Percentiles rank a stretch among this genome's conserved stretches.
These are phyloP conservation scores for Croton setiger DNA, from an alignment of 441 rosid genomes.

Conservation along the genomic window DNA sequence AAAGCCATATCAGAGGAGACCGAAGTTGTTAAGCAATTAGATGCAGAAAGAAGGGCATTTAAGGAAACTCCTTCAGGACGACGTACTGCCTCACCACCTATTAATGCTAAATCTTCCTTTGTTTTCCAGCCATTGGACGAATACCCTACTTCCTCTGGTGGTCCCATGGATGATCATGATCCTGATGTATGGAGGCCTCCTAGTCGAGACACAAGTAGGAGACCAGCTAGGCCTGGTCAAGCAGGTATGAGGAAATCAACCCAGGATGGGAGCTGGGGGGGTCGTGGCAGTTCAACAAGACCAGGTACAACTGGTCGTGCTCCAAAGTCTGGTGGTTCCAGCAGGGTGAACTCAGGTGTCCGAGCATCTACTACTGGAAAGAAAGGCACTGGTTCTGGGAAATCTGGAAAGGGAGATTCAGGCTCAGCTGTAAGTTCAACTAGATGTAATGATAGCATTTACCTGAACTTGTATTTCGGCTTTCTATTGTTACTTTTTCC, in stretches of 20 bases:
- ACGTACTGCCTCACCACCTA: conserved; percentile 84
- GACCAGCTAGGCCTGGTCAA: conserved; percentile 80
- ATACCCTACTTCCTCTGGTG: conserved; percentile 86
- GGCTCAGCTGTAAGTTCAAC: conserved; percentile 63
- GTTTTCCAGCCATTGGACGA: conserved; percentile 96
- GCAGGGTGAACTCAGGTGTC: conserved; percentile 54
- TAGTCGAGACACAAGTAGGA: conserved; percentile 71
- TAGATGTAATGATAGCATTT: neutral
- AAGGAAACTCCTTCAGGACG: conserved; percentile 75
- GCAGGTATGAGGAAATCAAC: conserved; percentile 84
- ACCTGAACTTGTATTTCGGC: neutral
- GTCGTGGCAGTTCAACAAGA: conserved; percentile 65
- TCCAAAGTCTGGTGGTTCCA: conserved; percentile 56
- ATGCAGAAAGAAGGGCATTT: conserved; percentile 88
- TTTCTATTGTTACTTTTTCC: too few species aligned
- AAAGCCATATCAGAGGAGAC: conserved; percentile 91
- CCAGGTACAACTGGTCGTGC: conserved; percentile 64
- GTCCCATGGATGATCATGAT: conserved; percentile 90
- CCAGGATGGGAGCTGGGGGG: conserved; percentile 95
- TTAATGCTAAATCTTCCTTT: conserved; percentile 76
- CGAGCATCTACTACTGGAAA: conserved; percentile 75
- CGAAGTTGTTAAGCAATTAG: conserved; percentile 90
- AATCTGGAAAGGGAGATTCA: conserved; percentile 74
- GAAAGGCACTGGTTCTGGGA: conserved; percentile 67
- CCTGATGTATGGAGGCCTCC: conserved; percentile 99